phyloP scores from a whole-genome alignment of 176 grass and related monocot genomes.

The Cocos nucifera region DNA sequence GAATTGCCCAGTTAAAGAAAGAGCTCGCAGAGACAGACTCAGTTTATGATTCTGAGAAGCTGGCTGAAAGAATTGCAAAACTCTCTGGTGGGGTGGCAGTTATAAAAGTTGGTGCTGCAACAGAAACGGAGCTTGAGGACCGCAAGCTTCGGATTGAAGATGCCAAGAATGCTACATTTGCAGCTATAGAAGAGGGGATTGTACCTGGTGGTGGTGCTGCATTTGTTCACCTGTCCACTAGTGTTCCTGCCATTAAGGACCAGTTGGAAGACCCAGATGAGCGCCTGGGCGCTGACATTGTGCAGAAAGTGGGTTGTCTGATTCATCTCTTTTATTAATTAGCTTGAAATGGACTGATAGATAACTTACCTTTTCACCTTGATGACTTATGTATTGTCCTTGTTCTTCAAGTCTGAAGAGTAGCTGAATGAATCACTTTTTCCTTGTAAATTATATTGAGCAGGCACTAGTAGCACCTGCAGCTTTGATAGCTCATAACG shows the following conservation, averaged over 20 bases:
- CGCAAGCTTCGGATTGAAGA: constrained; percentile 2
- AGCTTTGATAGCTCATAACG: not conserved
- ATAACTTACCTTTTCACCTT: no score
- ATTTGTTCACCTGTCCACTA: not conserved
- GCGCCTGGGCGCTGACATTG: constrained; percentile 4
- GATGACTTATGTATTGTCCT: no score
- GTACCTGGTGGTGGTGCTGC: constrained; percentile 8
- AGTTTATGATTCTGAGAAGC: constrained; percentile 9
- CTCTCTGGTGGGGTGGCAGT: constrained; percentile 2
- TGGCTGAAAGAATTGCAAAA: constrained; percentile 9
- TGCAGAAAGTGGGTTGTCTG: constrained; percentile 3
- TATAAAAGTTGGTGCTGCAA: constrained; percentile 11
- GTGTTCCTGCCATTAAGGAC: constrained; percentile 3
- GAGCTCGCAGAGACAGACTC: constrained; percentile 7
- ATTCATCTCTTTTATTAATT: no score
- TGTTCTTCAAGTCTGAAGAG: no score
- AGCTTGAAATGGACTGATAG: no score
- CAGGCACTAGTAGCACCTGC: constrained; percentile 5
- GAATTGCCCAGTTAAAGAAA: constrained; percentile 10
- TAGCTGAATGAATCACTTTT: no score
- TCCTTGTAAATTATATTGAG: not conserved
- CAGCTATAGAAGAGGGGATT: constrained; percentile 9
- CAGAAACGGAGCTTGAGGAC: constrained; percentile 6
- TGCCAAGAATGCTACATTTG: constrained; percentile 15
- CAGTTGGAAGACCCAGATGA: constrained; percentile 8